Evolutionary conservation across 2,329 filamentous ascomycete species (phyloP).

Genomic region (Paecilomyces niveus): DNA sequence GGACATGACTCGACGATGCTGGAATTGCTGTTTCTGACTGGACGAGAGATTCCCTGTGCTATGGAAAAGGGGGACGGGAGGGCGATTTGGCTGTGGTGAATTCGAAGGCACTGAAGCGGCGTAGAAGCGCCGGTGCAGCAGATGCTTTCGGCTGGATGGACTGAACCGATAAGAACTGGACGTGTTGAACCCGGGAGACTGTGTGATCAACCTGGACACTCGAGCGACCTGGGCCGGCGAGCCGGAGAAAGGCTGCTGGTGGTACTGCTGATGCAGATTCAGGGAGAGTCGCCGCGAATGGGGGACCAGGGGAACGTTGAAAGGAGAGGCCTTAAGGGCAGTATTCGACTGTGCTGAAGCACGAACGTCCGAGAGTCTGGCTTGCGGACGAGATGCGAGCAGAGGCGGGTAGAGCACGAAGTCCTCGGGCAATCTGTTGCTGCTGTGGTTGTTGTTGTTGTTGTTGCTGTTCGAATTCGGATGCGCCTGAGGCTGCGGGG

Average conservation of each 20-base stretch:
- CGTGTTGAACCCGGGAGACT: constrained; percentile 32
- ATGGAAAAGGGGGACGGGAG: constrained; percentile 34
- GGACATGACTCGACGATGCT: constrained; percentile 33
- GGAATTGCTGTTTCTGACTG: constrained; percentile 22
- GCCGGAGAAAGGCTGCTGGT: constrained; percentile 25
- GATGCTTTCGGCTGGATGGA: constrained; percentile 25
- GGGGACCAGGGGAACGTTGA: constrained; percentile 21
- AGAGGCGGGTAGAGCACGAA: constrained; percentile 37
- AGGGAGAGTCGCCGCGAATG: constrained; percentile 29
- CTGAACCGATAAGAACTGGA: constrained; percentile 31
- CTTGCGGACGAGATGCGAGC: constrained; percentile 21
- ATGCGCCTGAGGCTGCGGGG: constrained; percentile 35
- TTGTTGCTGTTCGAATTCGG: constrained; percentile 19
- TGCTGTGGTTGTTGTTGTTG: constrained; percentile 10
- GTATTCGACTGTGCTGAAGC: constrained; percentile 26
- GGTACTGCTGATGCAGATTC: constrained; percentile 29
- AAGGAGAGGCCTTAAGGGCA: constrained; percentile 28
- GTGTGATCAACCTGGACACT: constrained; percentile 31
- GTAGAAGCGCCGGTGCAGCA: constrained; percentile 20
- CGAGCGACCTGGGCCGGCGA: constrained; percentile 31
- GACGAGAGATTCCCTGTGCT: constrained; percentile 17
- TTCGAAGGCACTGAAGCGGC: constrained; percentile 33
- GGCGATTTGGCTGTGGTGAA: constrained; percentile 27
- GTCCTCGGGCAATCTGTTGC: constrained; percentile 27
- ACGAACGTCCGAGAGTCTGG: constrained; percentile 27